phyloP scores from a whole-genome alignment of 1,284 basidiomycete species.

The Paramarasmius palmivorus region DNA sequence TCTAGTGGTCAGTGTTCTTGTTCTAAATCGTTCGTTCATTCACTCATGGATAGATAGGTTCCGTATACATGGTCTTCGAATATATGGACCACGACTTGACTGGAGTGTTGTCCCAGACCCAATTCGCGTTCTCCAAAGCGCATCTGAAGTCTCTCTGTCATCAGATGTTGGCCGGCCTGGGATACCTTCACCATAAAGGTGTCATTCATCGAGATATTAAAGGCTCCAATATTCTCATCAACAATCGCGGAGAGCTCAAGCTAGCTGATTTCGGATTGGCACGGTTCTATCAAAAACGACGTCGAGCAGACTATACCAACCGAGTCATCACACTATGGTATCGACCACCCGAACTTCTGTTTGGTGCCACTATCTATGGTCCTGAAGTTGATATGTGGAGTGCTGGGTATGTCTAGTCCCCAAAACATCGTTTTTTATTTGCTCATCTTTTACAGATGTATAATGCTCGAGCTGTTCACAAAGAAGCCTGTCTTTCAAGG shows the following conservation, averaged over 20 bases:
- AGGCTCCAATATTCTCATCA: slow-evolving; percentile 97
- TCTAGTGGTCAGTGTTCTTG: slow-evolving; percentile 73
- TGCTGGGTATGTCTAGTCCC: slow-evolving; percentile 72
- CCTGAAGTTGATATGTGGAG: slow-evolving; percentile 99
- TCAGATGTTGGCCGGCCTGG: slow-evolving; percentile 93
- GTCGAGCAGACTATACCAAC: slow-evolving; percentile 94
- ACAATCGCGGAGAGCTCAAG: slow-evolving; percentile 91
- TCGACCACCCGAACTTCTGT: slow-evolving; percentile 91
- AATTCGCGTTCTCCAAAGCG: slow-evolving; percentile 81
- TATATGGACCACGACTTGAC: slow-evolving; percentile 99
- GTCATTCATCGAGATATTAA: slow-evolving; percentile 99
- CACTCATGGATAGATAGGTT: slow-evolving; percentile 53
- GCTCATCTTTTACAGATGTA: slow-evolving; percentile 64
- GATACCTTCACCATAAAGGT: slow-evolving; percentile 92
- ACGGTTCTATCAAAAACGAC: slow-evolving; percentile 90
- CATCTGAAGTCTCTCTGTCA: slow-evolving; percentile 94
- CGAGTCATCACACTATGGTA: slow-evolving; percentile 99
- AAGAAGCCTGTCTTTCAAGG: slow-evolving; percentile 96
- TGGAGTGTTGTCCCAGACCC: slow-evolving; percentile 89
- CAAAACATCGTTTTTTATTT: slow-evolving; percentile 4
- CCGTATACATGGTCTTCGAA: slow-evolving; percentile 99
- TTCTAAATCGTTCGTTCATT: neutral
- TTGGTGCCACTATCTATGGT: slow-evolving; percentile 96
- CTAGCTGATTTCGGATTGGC: slow-evolving; percentile 99
- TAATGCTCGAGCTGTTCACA: slow-evolving; percentile 96